Evolutionary conservation across 768 basidiomycete genomes (phyloP).

Genomic region (Xanthoconium stramineum): DNA sequence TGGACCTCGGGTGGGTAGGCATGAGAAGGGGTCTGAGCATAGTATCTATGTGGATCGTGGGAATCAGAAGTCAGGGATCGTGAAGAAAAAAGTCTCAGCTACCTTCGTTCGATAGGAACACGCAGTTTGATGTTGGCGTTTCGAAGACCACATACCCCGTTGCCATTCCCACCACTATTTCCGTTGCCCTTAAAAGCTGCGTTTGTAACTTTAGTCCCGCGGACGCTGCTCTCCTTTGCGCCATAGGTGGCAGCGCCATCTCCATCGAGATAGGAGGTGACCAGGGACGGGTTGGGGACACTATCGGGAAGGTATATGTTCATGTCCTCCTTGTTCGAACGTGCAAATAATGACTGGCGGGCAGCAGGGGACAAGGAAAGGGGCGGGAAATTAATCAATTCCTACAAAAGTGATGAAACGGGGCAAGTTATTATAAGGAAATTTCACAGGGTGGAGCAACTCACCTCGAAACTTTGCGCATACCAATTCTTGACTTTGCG

Average conservation of each 20-base stretch:
- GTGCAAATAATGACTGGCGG: constrained; percentile 12
- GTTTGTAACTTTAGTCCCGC: constrained; percentile 12
- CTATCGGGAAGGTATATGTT: constrained; percentile 16
- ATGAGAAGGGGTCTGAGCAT: constrained; percentile 67
- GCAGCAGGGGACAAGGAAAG: constrained; percentile 14
- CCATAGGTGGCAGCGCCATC: constrained; percentile 19
- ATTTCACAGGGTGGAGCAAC: background rate
- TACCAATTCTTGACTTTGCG: constrained; percentile 21
- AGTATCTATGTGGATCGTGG: constrained; percentile 56
- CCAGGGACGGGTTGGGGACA: constrained; percentile 14
- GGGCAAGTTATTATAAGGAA: background rate
- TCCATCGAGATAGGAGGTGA: constrained; percentile 29
- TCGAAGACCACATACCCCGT: constrained; percentile 12
- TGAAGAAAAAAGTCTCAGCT: background rate
- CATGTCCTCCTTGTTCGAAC: constrained; percentile 10
- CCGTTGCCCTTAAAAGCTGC: constrained; percentile 16
- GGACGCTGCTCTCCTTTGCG: constrained; percentile 8
- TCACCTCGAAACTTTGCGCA: constrained; percentile 18
- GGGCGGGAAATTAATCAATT: constrained; percentile 10
- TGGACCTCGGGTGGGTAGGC: constrained; percentile 89
- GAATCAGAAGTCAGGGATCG: constrained; percentile 1
- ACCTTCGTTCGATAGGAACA: constrained; percentile 19
- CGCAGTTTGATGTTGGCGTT: constrained; percentile 15
- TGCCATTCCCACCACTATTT: constrained; percentile 20
- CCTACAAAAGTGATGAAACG: constrained; percentile 2